phyloP scores from a whole-genome alignment of 2,329 filamentous ascomycete genomes.

The Lachnum nothofagi region DNA sequence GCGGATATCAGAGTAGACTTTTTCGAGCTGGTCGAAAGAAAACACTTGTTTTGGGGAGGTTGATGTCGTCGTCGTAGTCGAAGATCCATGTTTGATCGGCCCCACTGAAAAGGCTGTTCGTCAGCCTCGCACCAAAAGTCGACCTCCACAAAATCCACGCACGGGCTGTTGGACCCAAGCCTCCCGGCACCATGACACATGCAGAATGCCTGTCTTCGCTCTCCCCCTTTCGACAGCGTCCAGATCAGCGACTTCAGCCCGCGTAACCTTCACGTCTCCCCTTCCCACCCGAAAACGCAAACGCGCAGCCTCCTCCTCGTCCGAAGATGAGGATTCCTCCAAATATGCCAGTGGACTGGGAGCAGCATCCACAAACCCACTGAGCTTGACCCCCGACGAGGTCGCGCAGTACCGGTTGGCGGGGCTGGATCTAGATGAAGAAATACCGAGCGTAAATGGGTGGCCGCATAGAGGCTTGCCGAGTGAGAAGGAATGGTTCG shows the following conservation, averaged over 20 bases:
- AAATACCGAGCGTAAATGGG: constrained; percentile 36
- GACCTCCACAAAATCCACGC: too few species aligned
- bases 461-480: constrained; percentile 50
- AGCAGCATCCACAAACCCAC: constrained; percentile 43
- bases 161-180: too few species aligned
- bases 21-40: too few species aligned
- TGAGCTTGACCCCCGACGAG: constrained; percentile 48
- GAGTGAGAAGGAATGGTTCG: background rate
- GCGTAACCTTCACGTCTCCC: constrained; percentile 10
- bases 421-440: constrained; percentile 46
- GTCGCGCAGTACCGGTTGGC: constrained; percentile 51
- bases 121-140: constrained; percentile 1
- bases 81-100: too few species aligned
- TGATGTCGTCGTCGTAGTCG: too few species aligned
- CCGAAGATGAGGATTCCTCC: constrained; percentile 9
- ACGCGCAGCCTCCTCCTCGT: constrained; percentile 14
- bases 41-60: too few species aligned
- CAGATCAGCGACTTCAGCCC: constrained; percentile 6
- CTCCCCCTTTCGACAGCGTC: constrained; percentile 20
- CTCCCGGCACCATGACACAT: too few species aligned
- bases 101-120: background rate
- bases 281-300: constrained; percentile 22
- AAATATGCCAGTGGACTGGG: background rate
- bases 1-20: too few species aligned
- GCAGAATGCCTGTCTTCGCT: constrained; percentile 26